Conservation (phyloP, 371 early-diverging fungal genomes). For the Conidiobolus incongruus region DNA sequence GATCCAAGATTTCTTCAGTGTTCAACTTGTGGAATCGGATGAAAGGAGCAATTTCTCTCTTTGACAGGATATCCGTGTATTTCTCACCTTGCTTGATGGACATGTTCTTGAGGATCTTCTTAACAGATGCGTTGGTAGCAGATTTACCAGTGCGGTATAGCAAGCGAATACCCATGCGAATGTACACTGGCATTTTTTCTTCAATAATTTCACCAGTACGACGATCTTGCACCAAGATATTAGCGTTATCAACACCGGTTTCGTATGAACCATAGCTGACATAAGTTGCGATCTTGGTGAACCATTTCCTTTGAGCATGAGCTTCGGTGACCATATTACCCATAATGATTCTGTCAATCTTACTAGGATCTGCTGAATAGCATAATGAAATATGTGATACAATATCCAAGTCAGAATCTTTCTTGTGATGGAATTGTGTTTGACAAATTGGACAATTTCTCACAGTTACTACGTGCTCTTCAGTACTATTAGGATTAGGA, state of each 20-base stretch:
- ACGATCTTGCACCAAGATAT: slow-evolving; percentile 57
- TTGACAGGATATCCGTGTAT: slow-evolving; percentile 40
- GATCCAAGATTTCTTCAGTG: slow-evolving; percentile 29
- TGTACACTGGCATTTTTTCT: slow-evolving; percentile 62
- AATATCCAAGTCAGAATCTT: slow-evolving; percentile 44
- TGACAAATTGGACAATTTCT: slow-evolving; percentile 51
- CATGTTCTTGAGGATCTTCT: slow-evolving; percentile 23
- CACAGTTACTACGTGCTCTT: slow-evolving; percentile 1
- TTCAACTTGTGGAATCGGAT: slow-evolving; percentile 46
- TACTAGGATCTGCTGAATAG: slow-evolving; percentile 30
- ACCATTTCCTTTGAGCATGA: slow-evolving; percentile 55
- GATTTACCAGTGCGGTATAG: slow-evolving; percentile 20
- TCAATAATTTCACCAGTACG: slow-evolving; percentile 43
- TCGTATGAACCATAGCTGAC: slow-evolving; percentile 50
- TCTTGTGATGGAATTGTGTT: slow-evolving; percentile 10
- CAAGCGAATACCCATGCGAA: slow-evolving; percentile 59
- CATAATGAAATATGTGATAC: slow-evolving; percentile 57
- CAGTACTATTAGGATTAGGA: slow-evolving; percentile 2
- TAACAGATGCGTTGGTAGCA: neutral
- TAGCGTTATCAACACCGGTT: slow-evolving; percentile 44
- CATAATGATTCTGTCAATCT: slow-evolving; percentile 34
- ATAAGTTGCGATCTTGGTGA: slow-evolving; percentile 42
- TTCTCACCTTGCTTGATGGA: slow-evolving; percentile 51
- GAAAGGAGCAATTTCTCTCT: slow-evolving; percentile 42
- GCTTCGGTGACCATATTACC: slow-evolving; percentile 58